phyloP scores from a whole-genome alignment of 345 rosid genomes.

The Eucalyptus virginea region DNA sequence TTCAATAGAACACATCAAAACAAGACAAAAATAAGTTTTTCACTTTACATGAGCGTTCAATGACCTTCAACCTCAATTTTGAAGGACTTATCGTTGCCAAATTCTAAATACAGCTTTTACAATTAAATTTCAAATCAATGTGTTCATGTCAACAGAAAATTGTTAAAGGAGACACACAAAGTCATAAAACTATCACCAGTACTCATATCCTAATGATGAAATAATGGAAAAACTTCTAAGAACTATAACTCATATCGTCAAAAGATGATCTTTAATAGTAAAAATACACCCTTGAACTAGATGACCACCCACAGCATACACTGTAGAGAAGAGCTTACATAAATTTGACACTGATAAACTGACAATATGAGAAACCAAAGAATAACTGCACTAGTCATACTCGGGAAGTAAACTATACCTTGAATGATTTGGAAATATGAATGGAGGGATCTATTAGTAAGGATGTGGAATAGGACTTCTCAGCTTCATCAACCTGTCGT shows the following conservation, averaged over 20 bases:
- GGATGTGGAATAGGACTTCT: conserved; percentile 51
- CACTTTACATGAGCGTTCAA: not conserved
- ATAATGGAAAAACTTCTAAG: not conserved
- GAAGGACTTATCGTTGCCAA: not conserved
- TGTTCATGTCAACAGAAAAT: not conserved
- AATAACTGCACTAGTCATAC: not conserved
- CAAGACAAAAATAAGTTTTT: not conserved
- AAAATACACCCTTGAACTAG: not conserved
- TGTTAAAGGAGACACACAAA: not conserved
- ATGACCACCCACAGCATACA: not conserved
- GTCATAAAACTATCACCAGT: not conserved
- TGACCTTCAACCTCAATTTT: not conserved
- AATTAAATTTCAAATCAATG: not conserved
- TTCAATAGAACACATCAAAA: not conserved
- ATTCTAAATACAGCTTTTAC: not conserved
- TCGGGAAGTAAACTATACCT: conserved; percentile 19
- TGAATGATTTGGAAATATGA: conserved; percentile 55
- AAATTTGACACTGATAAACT: not conserved
- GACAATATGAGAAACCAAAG: not conserved
- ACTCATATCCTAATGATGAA: not conserved
- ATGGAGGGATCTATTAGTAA: conserved; percentile 54
- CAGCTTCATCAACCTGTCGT: conserved; percentile 64
- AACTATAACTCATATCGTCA: not conserved
- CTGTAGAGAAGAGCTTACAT: not conserved
- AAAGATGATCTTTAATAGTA: not conserved